These are phyloP conservation scores for Termitomyces sp. DNA, from an alignment of 768 basidiomycete species.

Conservation along the genomic window DNA sequence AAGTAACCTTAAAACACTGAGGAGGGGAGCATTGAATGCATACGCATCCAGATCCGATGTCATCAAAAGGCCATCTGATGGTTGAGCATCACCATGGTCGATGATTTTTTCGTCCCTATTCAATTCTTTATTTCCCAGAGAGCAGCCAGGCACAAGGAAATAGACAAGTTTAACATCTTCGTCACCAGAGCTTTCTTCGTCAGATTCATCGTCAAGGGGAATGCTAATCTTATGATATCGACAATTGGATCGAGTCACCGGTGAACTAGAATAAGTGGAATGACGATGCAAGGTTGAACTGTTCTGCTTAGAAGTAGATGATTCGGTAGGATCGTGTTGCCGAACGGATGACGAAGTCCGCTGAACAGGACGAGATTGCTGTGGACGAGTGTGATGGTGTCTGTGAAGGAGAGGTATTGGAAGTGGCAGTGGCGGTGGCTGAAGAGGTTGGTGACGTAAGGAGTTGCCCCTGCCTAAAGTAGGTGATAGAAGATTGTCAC, in stretches of 20 bases:
- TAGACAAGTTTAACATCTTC: slow-evolving; percentile 47
- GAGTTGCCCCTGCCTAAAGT: slow-evolving; percentile 21
- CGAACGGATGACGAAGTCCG: slow-evolving; percentile 6
- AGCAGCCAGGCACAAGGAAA: slow-evolving; percentile 68
- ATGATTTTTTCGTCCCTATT: slow-evolving; percentile 56
- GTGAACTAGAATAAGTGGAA: slow-evolving; percentile 31
- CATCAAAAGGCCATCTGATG: slow-evolving; percentile 42
- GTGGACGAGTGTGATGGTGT: slow-evolving; percentile 31
- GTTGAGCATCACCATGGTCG: slow-evolving; percentile 53
- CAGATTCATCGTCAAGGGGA: slow-evolving; percentile 25
- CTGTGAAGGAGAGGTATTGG: slow-evolving; percentile 16
- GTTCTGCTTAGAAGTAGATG: slow-evolving; percentile 14
- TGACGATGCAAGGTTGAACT: slow-evolving; percentile 10
- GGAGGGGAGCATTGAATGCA: slow-evolving; percentile 45
- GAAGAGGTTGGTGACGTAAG: slow-evolving; percentile 11
- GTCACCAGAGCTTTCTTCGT: slow-evolving; percentile 20
- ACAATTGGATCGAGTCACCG: slow-evolving; percentile 64
- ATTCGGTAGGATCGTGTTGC: slow-evolving; percentile 8
- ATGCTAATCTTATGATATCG: slow-evolving; percentile 66
- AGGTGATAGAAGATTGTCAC: slow-evolving; percentile 26
- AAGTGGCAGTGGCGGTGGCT: slow-evolving; percentile 10
- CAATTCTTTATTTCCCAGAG: slow-evolving; percentile 48
- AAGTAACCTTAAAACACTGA: slow-evolving; percentile 52
- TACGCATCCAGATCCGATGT: slow-evolving; percentile 44
- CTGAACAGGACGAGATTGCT: slow-evolving; percentile 19